A percentile compares a stretch with the other conserved stretches of the same genome.
Conservation (phyloP, 257 asterid genomes). For the Plantago major region DNA sequence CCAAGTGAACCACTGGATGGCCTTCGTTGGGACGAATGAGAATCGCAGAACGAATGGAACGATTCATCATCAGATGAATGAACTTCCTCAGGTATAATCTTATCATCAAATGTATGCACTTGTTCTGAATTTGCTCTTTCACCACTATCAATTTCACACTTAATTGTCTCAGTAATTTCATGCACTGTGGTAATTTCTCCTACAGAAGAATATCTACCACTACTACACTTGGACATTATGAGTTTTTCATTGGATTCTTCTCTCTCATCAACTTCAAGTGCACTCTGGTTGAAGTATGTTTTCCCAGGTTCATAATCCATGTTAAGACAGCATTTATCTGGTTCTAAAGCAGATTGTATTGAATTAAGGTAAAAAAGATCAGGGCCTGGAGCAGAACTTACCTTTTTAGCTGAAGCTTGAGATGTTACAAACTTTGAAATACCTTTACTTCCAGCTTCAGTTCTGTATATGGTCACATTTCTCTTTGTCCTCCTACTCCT, state of each 20-base stretch:
- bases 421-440: constrained; percentile 39
- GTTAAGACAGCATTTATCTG: constrained; percentile 37
- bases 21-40: constrained; percentile 50
- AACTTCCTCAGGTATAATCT: constrained; percentile 20
- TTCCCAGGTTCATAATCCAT: constrained; percentile 23
- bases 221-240: constrained; percentile 23
- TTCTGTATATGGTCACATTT: constrained; percentile 27
- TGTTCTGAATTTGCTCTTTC: constrained; percentile 31
- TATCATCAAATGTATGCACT: constrained; percentile 25
- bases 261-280: constrained; percentile 22
- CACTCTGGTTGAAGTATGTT: constrained; percentile 18
- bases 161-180: constrained; percentile 36
- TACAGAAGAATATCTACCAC: constrained; percentile 23
- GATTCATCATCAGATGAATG: constrained; percentile 69
- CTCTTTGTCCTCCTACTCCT: constrained; percentile 39
- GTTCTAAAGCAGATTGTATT: constrained; percentile 60
- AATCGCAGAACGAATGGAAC: constrained; percentile 65
- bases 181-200: constrained; percentile 46
- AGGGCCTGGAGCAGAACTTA: constrained; percentile 67
- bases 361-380: constrained; percentile 76
- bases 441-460: constrained; percentile 34
- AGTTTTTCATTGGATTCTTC: constrained; percentile 25
- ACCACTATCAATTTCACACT: constrained; percentile 20
- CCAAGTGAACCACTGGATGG: constrained; percentile 58
- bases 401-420: constrained; percentile 58